phyloP scores from a whole-genome alignment of 805 yeast species.

The Candida takata region DNA sequence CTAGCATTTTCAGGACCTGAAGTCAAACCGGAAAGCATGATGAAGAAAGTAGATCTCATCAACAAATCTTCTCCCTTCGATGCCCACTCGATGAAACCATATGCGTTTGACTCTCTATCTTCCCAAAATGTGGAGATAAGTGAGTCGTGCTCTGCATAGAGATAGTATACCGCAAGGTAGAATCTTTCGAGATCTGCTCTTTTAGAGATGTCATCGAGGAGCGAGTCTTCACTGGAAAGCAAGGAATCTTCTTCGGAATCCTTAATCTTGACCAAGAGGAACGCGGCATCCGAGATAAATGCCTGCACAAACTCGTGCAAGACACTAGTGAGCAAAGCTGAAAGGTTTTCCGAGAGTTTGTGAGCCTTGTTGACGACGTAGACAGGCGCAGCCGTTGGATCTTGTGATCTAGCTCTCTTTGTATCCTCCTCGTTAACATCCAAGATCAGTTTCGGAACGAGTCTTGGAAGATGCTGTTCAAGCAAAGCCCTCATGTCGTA shows the following conservation, averaged over 20 bases:
- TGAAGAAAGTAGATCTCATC: constrained; percentile 74
- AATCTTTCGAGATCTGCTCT: constrained; percentile 86
- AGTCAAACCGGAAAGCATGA: constrained; percentile 71
- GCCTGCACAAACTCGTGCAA: constrained; percentile 46
- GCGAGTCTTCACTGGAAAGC: constrained; percentile 48
- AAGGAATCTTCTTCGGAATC: constrained; percentile 71
- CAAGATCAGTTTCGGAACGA: constrained; percentile 43
- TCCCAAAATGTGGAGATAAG: constrained; percentile 60
- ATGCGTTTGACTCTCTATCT: constrained; percentile 54
- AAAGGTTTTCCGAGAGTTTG: constrained; percentile 20
- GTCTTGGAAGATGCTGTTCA: constrained; percentile 58
- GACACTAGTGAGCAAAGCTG: constrained; percentile 28
- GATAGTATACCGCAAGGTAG: constrained; percentile 64
- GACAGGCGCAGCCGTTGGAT: constrained; percentile 16
- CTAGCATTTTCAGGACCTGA: constrained; percentile 49
- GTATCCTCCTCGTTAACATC: constrained; percentile 43
- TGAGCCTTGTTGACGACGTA: constrained; percentile 18
- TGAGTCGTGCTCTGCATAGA: constrained; percentile 56
- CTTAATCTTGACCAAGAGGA: constrained; percentile 56
- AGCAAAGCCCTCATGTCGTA: constrained; percentile 62
- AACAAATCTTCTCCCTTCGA: constrained; percentile 71
- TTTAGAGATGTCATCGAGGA: constrained; percentile 57
- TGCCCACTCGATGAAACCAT: constrained; percentile 88
- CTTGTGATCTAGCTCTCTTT: constrained; percentile 24
- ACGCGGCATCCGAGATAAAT: constrained; percentile 58